A percentile compares a stretch with the other conserved stretches of the same genome.
Evolutionary conservation across 2,329 filamentous ascomycete genomes (phyloP).

Genomic region (Phyllosticta ampelicida): DNA sequence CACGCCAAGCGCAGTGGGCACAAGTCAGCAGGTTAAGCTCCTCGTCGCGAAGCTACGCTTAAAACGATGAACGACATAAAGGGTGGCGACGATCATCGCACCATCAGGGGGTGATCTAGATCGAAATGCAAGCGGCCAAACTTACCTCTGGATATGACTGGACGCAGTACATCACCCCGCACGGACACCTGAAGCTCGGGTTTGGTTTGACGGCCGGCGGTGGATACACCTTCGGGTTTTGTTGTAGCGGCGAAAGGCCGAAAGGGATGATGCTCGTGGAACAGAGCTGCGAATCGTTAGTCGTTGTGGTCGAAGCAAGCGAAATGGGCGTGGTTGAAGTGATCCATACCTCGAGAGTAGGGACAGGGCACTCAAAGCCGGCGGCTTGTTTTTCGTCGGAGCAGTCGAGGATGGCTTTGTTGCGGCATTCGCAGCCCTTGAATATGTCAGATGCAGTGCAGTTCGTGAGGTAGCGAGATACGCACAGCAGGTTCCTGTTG

Average conservation of each 20-base stretch:
- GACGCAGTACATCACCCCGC: background rate
- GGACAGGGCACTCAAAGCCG: background rate
- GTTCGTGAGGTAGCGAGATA: background rate
- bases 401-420: background rate
- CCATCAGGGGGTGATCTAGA: too few relatives aligned
- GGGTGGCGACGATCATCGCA: too few relatives aligned
- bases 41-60: background rate
- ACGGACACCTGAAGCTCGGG: background rate
- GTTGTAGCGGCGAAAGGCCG: background rate
- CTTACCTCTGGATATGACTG: background rate
- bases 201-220: background rate
- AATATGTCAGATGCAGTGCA: background rate
- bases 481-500: background rate
- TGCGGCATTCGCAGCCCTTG: slow-evolving; percentile 1
- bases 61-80: too few relatives aligned
- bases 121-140: too few relatives aligned
- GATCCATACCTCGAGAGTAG: background rate
- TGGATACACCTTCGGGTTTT: background rate
- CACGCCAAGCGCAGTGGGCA: too few relatives aligned
- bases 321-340: too few relatives aligned
- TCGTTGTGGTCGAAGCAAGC: too few relatives aligned
- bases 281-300: too few relatives aligned
- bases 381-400: background rate
- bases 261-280: too few relatives aligned
- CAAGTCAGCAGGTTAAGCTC: background rate